phyloP scores from a whole-genome alignment of 2,329 filamentous ascomycete genomes.

The Verticillium tricorpus region DNA sequence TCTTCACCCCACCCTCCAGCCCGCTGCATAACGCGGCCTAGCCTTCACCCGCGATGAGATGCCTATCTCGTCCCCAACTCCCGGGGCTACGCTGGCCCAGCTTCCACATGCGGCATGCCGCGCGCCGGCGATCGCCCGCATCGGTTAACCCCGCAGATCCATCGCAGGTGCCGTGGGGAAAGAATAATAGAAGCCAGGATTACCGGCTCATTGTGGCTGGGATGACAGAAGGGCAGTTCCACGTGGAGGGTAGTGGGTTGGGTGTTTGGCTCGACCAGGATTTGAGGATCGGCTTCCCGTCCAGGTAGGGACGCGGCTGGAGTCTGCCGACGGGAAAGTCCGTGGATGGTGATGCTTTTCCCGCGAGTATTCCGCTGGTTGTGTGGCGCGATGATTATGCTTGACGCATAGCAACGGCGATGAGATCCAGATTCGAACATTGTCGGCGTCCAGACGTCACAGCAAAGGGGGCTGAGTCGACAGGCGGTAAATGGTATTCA shows the following conservation, averaged over 20 bases:
- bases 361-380: not conserved
- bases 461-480: not conserved
- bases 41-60: not conserved
- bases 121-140: not conserved
- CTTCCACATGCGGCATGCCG: not conserved
- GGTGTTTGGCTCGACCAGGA: not conserved
- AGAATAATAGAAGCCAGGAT: not conserved
- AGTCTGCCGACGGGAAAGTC: not conserved
- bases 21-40: not conserved
- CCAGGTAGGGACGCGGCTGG: not conserved
- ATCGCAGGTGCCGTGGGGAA: not conserved
- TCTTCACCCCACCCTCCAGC: not conserved
- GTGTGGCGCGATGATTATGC: not conserved
- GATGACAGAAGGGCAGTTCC: not conserved
- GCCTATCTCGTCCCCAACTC: not conserved
- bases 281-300: not conserved
- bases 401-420: not conserved
- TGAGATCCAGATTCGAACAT: not conserved
- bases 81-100: not conserved
- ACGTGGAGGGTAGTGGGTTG: not conserved
- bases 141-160: not conserved
- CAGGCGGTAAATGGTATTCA: not conserved
- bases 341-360: not conserved
- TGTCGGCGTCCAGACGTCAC: not conserved
- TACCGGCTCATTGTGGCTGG: not conserved